Base-by-base conservation (phyloP, 257 asterid species). In the Gynochthodes officinalis region DNA sequence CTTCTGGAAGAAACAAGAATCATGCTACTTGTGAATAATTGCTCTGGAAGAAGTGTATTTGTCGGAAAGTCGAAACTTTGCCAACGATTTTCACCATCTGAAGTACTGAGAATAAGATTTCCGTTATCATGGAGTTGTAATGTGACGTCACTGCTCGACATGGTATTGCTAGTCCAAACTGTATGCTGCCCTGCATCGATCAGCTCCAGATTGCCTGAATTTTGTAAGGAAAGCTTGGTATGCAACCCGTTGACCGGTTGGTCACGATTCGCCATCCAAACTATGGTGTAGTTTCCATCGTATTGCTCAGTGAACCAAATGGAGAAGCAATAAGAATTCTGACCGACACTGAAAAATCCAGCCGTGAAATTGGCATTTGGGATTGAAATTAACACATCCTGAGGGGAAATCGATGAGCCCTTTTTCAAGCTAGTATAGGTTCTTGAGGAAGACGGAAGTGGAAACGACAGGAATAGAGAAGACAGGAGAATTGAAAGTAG, bases 231-330 rank as follows among this genome's bases (percentile, higher is more conserved):
- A 1, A 83, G 60, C 60, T 69, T 63, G 7, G 87, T 72, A 11
- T 35, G 58, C 6, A 19, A 12, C 10, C 72, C 75, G 48, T 83
- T 83, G 27, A 83, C 72, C 35, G 78, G 84, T 50, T 65, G 73
- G 42, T 80, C 77, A 0, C 87, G 76, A 33, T 80, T 83, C 43
- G 82, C 87, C 80, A 80, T 80, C 87, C 87, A 83, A 60, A 79
- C 86, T 4, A 75, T 19, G 15, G 85, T 75, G 40, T 19, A 11
- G 12, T 50, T 74, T 28, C 77, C 73, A 32, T 70, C 72, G 14
- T 63, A 50, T 35, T 16, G 21, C 6, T 74, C 39, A 8, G 77
- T 62, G 54, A 52, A 80, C 86, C 86, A 80, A 54, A 83, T 75
- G 0, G 77, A 74, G 16, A 83, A 83, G 44, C 65, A 71, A 16